Evolutionary conservation across 2,329 filamentous ascomycete species (phyloP), one percentile per base, ranked within the genome.

Genomic region (Ceratocystis harringtonii): DNA sequence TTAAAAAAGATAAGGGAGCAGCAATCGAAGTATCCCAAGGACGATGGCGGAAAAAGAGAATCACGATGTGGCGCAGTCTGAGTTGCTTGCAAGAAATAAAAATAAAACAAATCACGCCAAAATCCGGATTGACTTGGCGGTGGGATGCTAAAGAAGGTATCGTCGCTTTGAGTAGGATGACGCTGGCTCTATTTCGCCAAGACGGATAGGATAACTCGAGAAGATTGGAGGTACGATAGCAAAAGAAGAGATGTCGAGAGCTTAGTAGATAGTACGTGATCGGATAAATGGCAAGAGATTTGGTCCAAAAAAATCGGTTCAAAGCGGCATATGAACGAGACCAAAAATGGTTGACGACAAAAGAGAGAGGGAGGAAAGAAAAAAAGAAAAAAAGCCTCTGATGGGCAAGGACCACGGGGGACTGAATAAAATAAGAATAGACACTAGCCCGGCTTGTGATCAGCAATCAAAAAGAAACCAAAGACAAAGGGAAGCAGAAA

Each of bases 221-320:
- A n/a, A 58, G 28, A 10, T 6, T 58, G 17, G 55, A 28, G n/a
- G 28, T n/a, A 30, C 55, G 28, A 17, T 25, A 58, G 15, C 12
- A 55, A 55, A 55, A 55, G 28, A 28, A 28, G 25, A 19, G 15
- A n/a, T 58, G 55, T 58, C 55, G 55, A 58, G 28, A 19, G 30
- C 15, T 15, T 41, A 3, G 28, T n/a, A 5, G 55, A 58, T 58
- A 58, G 30, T n/a, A 32, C 5, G 30, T 19, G 48, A 52, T 52
- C 48, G 25, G 48, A 52, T 58, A 58, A 36, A 58, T 58, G 55
- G 28, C 55, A 17, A 32, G 28, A 58, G 55, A 58, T 58, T 58
- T 25, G 28, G 55, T 58, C 28, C 8, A 58, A 22, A 3, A n/a
- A 36, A 19, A 19, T 7, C 28, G 55, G 55, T 3, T 32, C 17